Evolutionary conservation across 441 rosid species (phyloP), one percentile per base, ranked within the genome.

Genomic region (Rhodomyrtus psidioides): DNA sequence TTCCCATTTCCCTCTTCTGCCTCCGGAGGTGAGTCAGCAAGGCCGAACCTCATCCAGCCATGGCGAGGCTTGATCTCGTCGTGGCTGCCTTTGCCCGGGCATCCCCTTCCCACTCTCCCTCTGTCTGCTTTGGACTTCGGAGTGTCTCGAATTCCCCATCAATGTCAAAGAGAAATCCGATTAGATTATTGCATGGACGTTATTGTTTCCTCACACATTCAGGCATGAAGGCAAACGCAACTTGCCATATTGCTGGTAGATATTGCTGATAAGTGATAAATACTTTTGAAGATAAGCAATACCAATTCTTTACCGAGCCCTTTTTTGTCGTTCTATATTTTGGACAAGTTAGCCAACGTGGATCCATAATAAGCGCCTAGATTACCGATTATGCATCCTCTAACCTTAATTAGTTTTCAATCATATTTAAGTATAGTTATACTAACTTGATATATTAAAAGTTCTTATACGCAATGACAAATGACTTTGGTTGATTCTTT

Each of bases 141-240:
- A 57, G 87, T 62, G 88, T 86, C 84, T 85, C 86, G 86, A 74
- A 83, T 62, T 62, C 44, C 76, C 24, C 9, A 30, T 49, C 12
- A 49, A 49, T 12, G 10, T 49, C 51, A 49, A 9, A 49, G 51
- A 49, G 75, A 62, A 28, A 28, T 12, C 8, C 30, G 51, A 49
- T 49, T 9, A 49, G 51, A 49, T 49, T 49, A 12, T 49, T 49
- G 42, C 42, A 16, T 4, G 30, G 42, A 60, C 19, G 16, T 60
- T 60, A 60, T 4, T 30, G 42, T 4, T 65, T 34, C 34, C 26
- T 65, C 34, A 9, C 46, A 19, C 76, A 21, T 34, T 34, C 79
- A 65, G 34, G 79, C 79, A 19, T 19, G 79, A 65, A 34, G 46
- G 49, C 79, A 34, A 1, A 34, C 21, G 79, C n/a, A 65, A 19